A percentile compares a stretch with the other conserved stretches of the same genome.
phyloP scores from a whole-genome alignment of 1,139 yeast species.

The Sugiyamaella xylanicola region DNA sequence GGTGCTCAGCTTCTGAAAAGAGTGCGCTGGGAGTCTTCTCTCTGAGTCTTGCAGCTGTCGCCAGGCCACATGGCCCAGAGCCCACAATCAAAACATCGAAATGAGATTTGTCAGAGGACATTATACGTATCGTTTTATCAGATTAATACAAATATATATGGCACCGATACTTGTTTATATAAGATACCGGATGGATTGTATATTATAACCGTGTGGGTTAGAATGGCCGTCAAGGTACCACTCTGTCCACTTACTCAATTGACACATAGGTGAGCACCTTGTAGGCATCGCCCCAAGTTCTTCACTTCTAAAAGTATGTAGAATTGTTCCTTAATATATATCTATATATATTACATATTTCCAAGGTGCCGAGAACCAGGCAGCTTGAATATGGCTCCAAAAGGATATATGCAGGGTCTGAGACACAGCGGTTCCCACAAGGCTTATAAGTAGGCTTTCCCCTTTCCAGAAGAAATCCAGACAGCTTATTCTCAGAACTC shows the following conservation, averaged over 20 bases:
- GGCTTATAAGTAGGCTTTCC: too few relatives aligned
- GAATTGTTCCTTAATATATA: too few relatives aligned
- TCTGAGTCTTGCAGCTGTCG: slow-evolving; percentile 26
- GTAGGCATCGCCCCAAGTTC: neutral
- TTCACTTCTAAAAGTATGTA: too few relatives aligned
- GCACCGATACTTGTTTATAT: too few relatives aligned
- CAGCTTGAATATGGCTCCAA: too few relatives aligned
- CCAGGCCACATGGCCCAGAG: slow-evolving; percentile 29
- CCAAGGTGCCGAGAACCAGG: neutral
- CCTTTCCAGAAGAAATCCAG: too few relatives aligned
- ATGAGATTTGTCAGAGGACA: slow-evolving; percentile 1
- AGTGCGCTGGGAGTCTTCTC: slow-evolving; percentile 28
- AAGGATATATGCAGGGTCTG: too few relatives aligned
- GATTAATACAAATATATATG: too few relatives aligned
- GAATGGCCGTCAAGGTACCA: neutral
- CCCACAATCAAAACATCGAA: slow-evolving; percentile 27
- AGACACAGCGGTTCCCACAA: too few relatives aligned
- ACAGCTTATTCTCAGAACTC: too few relatives aligned
- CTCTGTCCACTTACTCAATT: too few relatives aligned
- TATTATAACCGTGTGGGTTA: neutral
- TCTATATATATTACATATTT: neutral
- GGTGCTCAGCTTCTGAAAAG: slow-evolving; percentile 29
- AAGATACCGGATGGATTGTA: neutral
- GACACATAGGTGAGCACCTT: neutral
- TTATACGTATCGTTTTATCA: neutral